Percentiles rank a stretch among this genome's conserved stretches.
phyloP scores from a whole-genome alignment of 768 basidiomycete genomes.

The Mycena maculata region DNA sequence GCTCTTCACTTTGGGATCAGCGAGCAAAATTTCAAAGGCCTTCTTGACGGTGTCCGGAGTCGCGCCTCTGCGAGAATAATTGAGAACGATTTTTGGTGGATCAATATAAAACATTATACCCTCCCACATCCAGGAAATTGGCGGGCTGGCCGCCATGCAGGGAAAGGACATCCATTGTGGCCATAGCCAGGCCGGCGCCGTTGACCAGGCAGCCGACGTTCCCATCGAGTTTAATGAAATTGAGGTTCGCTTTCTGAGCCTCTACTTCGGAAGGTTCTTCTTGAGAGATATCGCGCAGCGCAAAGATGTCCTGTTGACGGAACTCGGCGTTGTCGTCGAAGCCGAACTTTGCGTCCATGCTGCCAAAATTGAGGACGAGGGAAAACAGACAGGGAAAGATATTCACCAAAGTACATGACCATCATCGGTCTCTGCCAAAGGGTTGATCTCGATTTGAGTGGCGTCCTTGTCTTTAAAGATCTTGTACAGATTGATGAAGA shows the following conservation, averaged over 20 bases:
- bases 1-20: constrained; percentile 93
- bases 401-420: constrained; percentile 92
- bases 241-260: constrained; percentile 94
- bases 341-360: constrained; percentile 99
- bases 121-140: constrained; percentile 99
- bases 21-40: constrained; percentile 94
- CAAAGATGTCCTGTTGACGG: constrained; percentile 92
- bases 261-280: constrained; percentile 98
- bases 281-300: constrained; percentile 90
- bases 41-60: constrained; percentile 99
- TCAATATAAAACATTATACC: constrained; percentile 53
- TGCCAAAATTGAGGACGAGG: constrained; percentile 44
- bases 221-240: constrained; percentile 99
- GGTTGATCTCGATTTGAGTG: constrained; percentile 99
- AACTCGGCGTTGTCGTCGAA: constrained; percentile 99
- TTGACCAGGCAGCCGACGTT: constrained; percentile 98
- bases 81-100: constrained; percentile 12
- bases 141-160: constrained; percentile 97
- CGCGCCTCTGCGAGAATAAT: constrained; percentile 73
- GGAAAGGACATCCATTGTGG: constrained; percentile 99
- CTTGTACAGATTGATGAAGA: constrained; percentile 93
- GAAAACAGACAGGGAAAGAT: not conserved
- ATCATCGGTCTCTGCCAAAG: constrained; percentile 91
- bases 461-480: constrained; percentile 99
- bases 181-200: constrained; percentile 99